Conservation (phyloP, 1,284 basidiomycete genomes). For the Ceratobasidium sp. region DNA sequence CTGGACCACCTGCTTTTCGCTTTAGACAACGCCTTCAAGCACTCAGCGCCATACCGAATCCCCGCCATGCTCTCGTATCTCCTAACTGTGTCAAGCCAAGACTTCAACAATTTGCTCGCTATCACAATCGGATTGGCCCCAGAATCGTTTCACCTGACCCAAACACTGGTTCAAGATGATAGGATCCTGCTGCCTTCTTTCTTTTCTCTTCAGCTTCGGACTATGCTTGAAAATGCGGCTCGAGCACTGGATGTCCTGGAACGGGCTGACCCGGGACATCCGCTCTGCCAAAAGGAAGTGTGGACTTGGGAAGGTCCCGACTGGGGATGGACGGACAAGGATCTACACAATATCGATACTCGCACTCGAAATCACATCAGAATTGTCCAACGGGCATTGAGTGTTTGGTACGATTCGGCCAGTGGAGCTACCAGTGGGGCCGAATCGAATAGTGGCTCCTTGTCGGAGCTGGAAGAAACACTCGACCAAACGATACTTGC, state of each 20-base stretch:
- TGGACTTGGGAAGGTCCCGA: slow-evolving; percentile 54
- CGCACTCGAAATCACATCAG: slow-evolving; percentile 17
- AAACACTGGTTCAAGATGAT: slow-evolving; percentile 6
- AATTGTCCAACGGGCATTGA: slow-evolving; percentile 1
- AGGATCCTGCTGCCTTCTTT: slow-evolving; percentile 10
- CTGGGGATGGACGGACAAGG: slow-evolving; percentile 65
- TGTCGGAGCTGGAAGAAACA: background rate
- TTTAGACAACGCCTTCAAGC: slow-evolving; percentile 8
- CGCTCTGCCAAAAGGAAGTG: slow-evolving; percentile 54
- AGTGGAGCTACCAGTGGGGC: background rate
- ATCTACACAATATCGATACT: slow-evolving; percentile 54
- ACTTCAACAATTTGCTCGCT: slow-evolving; percentile 24
- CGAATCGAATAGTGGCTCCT: background rate
- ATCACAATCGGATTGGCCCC: slow-evolving; percentile 9
- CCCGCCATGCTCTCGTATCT: slow-evolving; percentile 27
- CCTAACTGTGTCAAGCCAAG: slow-evolving; percentile 15
- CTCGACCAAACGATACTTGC: background rate
- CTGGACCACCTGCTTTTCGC: slow-evolving; percentile 39
- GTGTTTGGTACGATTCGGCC: slow-evolving; percentile 4
- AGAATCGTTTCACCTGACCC: slow-evolving; percentile 1
- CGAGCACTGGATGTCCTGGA: slow-evolving; percentile 69
- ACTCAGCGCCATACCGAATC: slow-evolving; percentile 31
- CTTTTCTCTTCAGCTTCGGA: slow-evolving; percentile 7
- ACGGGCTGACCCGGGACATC: slow-evolving; percentile 66
- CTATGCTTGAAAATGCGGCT: slow-evolving; percentile 26